Conservation (phyloP, 129 eudicot genomes). For the Flaveria robusta region DNA sequence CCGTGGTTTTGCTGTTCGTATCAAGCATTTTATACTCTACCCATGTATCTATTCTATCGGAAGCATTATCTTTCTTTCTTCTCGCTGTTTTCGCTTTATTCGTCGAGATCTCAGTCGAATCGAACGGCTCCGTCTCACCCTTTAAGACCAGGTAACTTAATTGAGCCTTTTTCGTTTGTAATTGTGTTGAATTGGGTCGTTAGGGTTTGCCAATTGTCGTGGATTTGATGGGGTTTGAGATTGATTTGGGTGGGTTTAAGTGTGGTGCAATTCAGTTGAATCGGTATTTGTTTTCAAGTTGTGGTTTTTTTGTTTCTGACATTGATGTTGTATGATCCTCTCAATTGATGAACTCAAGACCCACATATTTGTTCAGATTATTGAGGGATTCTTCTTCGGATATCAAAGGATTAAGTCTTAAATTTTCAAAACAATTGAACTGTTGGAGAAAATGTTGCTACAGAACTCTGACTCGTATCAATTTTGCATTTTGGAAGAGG, state of each 20-base stretch:
- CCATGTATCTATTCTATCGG: slow-evolving; percentile 44
- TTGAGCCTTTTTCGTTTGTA: not conserved
- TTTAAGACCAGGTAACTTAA: slow-evolving; percentile 61
- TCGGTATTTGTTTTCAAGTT: too few species aligned
- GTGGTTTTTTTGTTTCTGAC: not conserved
- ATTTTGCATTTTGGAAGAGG: not conserved
- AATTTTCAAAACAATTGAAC: not conserved
- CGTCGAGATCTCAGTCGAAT: slow-evolving; percentile 71
- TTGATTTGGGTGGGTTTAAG: slow-evolving; percentile 33
- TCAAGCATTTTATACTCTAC: slow-evolving; percentile 48
- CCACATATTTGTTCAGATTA: slow-evolving; percentile 4
- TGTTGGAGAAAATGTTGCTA: slow-evolving; percentile 1
- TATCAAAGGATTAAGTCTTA: not conserved
- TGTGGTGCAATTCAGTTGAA: slow-evolving; percentile 3
- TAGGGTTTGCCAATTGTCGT: slow-evolving; percentile 12
- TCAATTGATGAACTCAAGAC: not conserved
- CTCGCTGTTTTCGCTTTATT: slow-evolving; percentile 55
- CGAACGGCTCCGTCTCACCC: slow-evolving; percentile 32
- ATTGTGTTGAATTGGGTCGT: slow-evolving; percentile 12
- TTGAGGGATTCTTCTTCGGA: not conserved
- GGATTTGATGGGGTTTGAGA: not conserved
- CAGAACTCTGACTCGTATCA: not conserved
- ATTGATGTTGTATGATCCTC: slow-evolving; percentile 11
- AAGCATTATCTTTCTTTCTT: slow-evolving; percentile 50
- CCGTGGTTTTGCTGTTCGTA: slow-evolving; percentile 70